Evolutionary conservation across 148 eudicot species (phyloP).

Genomic region (Rhododendron molle): DNA sequence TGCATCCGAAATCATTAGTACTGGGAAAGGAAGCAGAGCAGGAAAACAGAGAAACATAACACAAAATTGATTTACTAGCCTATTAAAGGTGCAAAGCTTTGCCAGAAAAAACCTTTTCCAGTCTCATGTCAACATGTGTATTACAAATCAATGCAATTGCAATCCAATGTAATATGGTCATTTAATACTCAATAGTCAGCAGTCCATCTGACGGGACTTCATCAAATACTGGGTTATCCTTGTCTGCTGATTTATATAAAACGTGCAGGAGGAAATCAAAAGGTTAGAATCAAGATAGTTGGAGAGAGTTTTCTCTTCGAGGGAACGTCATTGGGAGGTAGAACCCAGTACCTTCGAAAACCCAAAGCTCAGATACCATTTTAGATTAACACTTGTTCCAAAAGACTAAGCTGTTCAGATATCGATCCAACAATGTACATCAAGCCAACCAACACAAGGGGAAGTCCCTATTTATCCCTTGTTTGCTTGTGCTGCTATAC

Average conservation of each 20-base stretch:
- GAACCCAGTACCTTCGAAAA: background rate
- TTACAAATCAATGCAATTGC: background rate
- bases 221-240: background rate
- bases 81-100: slow-evolving; percentile 2
- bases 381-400: background rate
- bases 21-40: background rate
- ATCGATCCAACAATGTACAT: background rate
- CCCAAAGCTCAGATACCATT: background rate
- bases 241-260: background rate
- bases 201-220: slow-evolving; percentile 1
- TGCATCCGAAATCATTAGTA: background rate
- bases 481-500: background rate
- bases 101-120: background rate
- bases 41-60: background rate
- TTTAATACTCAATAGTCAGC: background rate
- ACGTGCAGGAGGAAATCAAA: background rate
- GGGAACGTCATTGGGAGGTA: too few relatives aligned
- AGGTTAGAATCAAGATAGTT: background rate
- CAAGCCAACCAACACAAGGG: background rate
- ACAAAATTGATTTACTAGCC: background rate
- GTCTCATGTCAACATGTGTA: background rate
- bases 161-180: background rate
- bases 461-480: background rate
- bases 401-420: background rate
- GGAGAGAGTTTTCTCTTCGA: background rate